Evolutionary conservation across 106 monocot genomes (phyloP), one percentile per base, ranked within the genome.

Genomic region (Dendrobium chrysotoxum): DNA sequence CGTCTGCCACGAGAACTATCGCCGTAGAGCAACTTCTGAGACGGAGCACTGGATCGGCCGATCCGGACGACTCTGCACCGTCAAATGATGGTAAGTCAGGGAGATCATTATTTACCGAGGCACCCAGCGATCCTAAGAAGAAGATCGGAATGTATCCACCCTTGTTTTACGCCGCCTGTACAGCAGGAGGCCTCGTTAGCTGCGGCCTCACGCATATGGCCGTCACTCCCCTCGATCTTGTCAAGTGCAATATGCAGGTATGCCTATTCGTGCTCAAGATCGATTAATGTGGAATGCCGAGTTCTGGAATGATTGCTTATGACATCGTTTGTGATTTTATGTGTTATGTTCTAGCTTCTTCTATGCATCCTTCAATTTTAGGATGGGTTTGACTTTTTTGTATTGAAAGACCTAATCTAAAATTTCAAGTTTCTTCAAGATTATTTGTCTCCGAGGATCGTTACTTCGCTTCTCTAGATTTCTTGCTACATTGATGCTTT

Each of bases 141-240:
- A 84, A 79, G 85, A 90, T 90, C 39, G 90, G 85, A 88, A 81
- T 93, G 83, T 84, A 88, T 79, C 87, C 90, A 40, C 85, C 88
- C 35, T 20, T 58, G 80, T 93, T 81, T 80, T 93, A 93, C 82
- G 88, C 85, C 26, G 86, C 90, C 54, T 88, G 90, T 64, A 82
- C 86, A 17, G 64, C 74, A 25, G 90, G 85, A 0, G 93, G 93
- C 21, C 82, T 84, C 78, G 16, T 84, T 28, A 81, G 86, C 76
- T 81, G 81, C 42, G 81, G 81, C 16, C 73, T 81, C 73, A 81
- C 81, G 58, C 81, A 81, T 26, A 76, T 64, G 57, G 81, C 81
- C 28, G 81, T 81, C 40, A 81, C 81, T 44, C 81, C 81, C 4
- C 75, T 81, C 7, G 81, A 81, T 81, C 81, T 81, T 61, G 81